phyloP scores from a whole-genome alignment of 2,329 filamentous ascomycete genomes.

The Alternaria sp. region DNA sequence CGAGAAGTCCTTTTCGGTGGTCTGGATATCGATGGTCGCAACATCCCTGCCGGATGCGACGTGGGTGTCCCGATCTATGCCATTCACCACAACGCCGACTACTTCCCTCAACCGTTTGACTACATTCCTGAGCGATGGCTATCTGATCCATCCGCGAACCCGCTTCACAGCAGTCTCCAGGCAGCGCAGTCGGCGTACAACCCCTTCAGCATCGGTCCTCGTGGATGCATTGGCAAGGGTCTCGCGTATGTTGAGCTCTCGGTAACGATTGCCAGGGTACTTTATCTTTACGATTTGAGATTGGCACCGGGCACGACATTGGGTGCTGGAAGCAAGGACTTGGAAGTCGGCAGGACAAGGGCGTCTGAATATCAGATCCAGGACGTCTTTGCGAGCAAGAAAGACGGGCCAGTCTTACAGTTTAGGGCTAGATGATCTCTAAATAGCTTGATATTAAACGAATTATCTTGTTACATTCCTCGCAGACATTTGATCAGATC shows the following conservation, averaged over 20 bases:
- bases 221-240: conserved; percentile 75
- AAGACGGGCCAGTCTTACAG: conserved; percentile 73
- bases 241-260: conserved; percentile 72
- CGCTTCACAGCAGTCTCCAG: conserved; percentile 34
- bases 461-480: neutral
- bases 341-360: conserved; percentile 43
- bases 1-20: conserved; percentile 49
- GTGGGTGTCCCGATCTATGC: conserved; percentile 48
- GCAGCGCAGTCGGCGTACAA: conserved; percentile 73
- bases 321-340: conserved; percentile 39
- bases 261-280: conserved; percentile 65
- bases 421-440: conserved; percentile 35
- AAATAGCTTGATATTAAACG: neutral
- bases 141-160: conserved; percentile 36
- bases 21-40: conserved; percentile 45
- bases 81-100: conserved; percentile 49
- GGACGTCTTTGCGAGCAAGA: conserved; percentile 76
- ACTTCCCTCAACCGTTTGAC: conserved; percentile 48
- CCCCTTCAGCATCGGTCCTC: conserved; percentile 73
- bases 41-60: conserved; percentile 45
- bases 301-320: conserved; percentile 41
- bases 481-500: accelerated
- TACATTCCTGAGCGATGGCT: conserved; percentile 50
- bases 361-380: conserved; percentile 69
- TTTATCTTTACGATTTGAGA: conserved; percentile 67